phyloP scores from a whole-genome alignment of 768 basidiomycete genomes.

The Clathrus columnatus region DNA sequence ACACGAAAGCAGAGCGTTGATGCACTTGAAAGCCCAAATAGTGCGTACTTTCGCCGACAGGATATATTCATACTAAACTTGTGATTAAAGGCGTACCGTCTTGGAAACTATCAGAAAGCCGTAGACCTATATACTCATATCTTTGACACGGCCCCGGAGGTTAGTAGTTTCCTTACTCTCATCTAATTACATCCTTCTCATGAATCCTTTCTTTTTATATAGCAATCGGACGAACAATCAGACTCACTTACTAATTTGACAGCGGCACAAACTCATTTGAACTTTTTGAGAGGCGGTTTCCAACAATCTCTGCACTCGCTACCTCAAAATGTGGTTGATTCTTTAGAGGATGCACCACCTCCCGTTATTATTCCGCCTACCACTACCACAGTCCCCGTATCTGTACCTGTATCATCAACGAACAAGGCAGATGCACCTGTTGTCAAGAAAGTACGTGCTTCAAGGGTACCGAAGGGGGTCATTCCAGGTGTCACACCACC shows the following conservation, averaged over 20 bases:
- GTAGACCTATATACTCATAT: slow-evolving; percentile 75
- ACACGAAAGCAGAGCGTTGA: slow-evolving; percentile 48
- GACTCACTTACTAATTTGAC: slow-evolving; percentile 81
- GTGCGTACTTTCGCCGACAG: slow-evolving; percentile 44
- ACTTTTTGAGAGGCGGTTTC: slow-evolving; percentile 72
- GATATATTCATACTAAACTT: slow-evolving; percentile 8
- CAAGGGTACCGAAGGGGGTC: slow-evolving; percentile 69
- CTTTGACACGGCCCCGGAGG: slow-evolving; percentile 68
- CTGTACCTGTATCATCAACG: slow-evolving; percentile 19
- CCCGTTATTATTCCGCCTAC: slow-evolving; percentile 33
- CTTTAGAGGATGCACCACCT: slow-evolving; percentile 55
- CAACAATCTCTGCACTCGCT: slow-evolving; percentile 53
- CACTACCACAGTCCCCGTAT: slow-evolving; percentile 19
- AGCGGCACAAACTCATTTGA: slow-evolving; percentile 73
- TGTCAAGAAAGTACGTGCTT: slow-evolving; percentile 41
- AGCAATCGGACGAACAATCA: slow-evolving; percentile 82
- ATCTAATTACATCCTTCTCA: background rate
- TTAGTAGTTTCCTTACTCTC: slow-evolving; percentile 30
- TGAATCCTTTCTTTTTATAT: slow-evolving; percentile 13
- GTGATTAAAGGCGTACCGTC: slow-evolving; percentile 61
- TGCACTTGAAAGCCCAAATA: slow-evolving; percentile 83
- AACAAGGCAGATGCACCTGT: slow-evolving; percentile 23
- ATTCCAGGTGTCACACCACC: slow-evolving; percentile 70
- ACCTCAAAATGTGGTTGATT: slow-evolving; percentile 39
- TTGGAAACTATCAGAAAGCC: slow-evolving; percentile 64